Base-by-base conservation (phyloP, 2,329 filamentous ascomycete genomes). In the Stagonosporopsis chrysanthemi region DNA sequence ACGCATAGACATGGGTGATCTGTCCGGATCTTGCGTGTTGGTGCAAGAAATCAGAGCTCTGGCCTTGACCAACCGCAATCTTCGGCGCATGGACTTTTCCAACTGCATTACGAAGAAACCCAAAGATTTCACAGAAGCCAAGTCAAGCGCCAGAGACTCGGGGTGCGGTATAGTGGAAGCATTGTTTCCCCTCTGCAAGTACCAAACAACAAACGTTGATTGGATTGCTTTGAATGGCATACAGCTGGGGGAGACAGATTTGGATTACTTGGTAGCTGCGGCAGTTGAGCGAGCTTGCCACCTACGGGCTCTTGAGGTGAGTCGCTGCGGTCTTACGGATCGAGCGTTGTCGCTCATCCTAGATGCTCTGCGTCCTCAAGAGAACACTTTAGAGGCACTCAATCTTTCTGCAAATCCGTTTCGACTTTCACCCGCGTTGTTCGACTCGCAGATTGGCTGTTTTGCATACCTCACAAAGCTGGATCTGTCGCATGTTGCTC, bases 201-300 rank as follows among this genome's bases (percentile, higher is more conserved):
- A 85, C 59, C 84, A 88, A 64, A 80, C 87, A 23, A 90, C 88
- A 0, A 88, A 87, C 65, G 85, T 90, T 17, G 86, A 89, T 69
- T 91, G 88, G 88, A 83, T 91, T 50, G 81, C 85, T 22, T 75
- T 91, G 56, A 90, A 86, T 58, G 87, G 87, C 12, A 88, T 90
- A 59, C 83, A 85, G 58, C 81, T 91, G n/a, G 87, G 86, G 38
- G 88, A 91, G 51, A 86, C 86, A 0, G 89, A 91, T 73, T 77
- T 90, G 50, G 88, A 90, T 60, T 84, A 84, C 63, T 67, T 89
- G 42, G 86, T 90, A 41, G 87, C 87, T 62, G 87, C 88, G n/a
- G 85, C 88, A 9, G 87, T 88, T 1, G 86, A 89, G 58, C 81
- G 83, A 62, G 80, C 79, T 24, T 88, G 87, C 54, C 86, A 88